A percentile compares a stretch with the other conserved stretches of the same genome.
Conservation (phyloP, 371 early-diverging fungal species). For the Entomophthora muscae region DNA sequence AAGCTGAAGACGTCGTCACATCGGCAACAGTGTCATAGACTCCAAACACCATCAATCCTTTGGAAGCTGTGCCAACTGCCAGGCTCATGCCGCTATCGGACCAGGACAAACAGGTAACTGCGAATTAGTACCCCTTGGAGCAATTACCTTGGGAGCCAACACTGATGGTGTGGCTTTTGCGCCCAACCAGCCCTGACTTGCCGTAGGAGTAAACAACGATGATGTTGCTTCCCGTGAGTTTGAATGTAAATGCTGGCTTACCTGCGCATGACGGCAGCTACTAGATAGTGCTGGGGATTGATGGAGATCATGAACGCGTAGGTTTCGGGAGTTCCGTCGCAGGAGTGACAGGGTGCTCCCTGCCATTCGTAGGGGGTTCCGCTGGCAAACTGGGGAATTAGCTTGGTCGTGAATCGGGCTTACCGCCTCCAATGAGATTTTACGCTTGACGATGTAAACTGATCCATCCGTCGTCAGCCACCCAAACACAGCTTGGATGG, state of each 20-base stretch:
- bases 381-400: not conserved
- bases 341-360: not conserved
- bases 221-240: not conserved
- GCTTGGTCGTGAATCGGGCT: not conserved
- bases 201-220: constrained; percentile 1
- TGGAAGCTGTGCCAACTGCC: constrained; percentile 4
- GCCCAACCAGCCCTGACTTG: not conserved
- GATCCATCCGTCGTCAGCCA: constrained; percentile 5
- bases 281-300: not conserved
- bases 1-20: constrained; percentile 10
- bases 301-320: not conserved
- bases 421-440: not conserved
- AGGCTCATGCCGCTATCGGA: not conserved
- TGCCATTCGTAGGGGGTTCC: constrained; percentile 7
- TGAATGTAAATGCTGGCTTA: not conserved
- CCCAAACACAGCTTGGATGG: not conserved
- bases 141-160: not conserved
- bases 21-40: not conserved
- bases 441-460: constrained; percentile 1
- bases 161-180: not conserved
- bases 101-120: constrained; percentile 6
- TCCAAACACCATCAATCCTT: not conserved
- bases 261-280: constrained; percentile 4
- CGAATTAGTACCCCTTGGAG: constrained; percentile 9
- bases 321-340: not conserved